phyloP scores from a whole-genome alignment of 805 yeast species.

The Yarrowia keelungensis region DNA sequence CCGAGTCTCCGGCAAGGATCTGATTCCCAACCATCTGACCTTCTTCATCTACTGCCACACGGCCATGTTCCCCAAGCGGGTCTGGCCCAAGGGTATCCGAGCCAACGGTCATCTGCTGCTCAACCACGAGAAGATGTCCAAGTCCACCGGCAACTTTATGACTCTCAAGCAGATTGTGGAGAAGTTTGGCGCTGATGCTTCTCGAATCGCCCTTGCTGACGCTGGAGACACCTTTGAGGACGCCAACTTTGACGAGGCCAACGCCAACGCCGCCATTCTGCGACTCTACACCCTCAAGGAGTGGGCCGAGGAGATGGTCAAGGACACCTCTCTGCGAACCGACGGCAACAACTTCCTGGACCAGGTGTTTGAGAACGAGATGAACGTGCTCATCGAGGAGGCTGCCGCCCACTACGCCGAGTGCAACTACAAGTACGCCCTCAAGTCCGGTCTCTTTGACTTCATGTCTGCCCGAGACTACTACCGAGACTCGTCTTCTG shows the following conservation, averaged over 20 bases:
- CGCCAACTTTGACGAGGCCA: slow-evolving; percentile 95
- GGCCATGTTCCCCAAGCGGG: slow-evolving; percentile 86
- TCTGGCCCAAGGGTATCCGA: slow-evolving; percentile 95
- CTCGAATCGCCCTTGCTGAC: slow-evolving; percentile 97
- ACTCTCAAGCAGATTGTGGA: slow-evolving; percentile 82
- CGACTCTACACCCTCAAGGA: slow-evolving; percentile 91
- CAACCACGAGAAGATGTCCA: slow-evolving; percentile 97
- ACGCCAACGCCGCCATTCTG: slow-evolving; percentile 96
- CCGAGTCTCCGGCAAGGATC: slow-evolving; percentile 93
- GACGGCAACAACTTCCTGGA: slow-evolving; percentile 76
- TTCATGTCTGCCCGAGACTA: slow-evolving; percentile 95
- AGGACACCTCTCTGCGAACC: slow-evolving; percentile 60
- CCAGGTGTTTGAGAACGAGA: slow-evolving; percentile 88
- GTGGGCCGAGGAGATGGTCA: slow-evolving; percentile 86
- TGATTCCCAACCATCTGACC: slow-evolving; percentile 95
- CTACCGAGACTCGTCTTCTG: slow-evolving; percentile 79
- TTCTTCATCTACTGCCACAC: slow-evolving; percentile 93
- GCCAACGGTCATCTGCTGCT: slow-evolving; percentile 94
- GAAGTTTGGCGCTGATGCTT: slow-evolving; percentile 96
- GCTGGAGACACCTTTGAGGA: slow-evolving; percentile 98
- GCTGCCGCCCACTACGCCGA: slow-evolving; percentile 71
- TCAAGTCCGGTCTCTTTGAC: slow-evolving; percentile 91
- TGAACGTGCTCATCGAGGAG: slow-evolving; percentile 79
- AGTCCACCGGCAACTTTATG: slow-evolving; percentile 96
- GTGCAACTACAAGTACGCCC: slow-evolving; percentile 85